These are phyloP conservation scores for Podila verticillata DNA, from an alignment of 192 early-diverging fungal genomes.

Conservation along the genomic window DNA sequence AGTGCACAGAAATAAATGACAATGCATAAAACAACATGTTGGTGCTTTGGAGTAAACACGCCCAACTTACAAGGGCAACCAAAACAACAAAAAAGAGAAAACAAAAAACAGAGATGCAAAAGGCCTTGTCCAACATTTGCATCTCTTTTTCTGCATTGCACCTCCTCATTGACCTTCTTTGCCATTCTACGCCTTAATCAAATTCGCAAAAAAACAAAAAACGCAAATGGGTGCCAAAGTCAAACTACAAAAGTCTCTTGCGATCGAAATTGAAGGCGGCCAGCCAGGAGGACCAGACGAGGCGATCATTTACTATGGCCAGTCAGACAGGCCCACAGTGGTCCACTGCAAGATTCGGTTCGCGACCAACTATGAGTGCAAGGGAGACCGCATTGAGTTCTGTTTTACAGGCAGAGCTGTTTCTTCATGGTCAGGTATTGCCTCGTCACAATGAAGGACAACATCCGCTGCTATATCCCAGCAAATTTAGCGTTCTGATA, in stretches of 20 bases:
- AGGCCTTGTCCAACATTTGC: no score
- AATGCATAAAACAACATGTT: no score
- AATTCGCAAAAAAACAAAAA: not conserved
- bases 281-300: slow-evolving; percentile 2
- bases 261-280: slow-evolving; percentile 4
- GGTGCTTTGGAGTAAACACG: no score
- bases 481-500: no score
- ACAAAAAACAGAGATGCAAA: no score
- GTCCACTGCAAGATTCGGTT: slow-evolving; percentile 13
- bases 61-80: no score
- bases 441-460: not conserved
- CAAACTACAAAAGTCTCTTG: slow-evolving; percentile 7
- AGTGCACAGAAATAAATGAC: no score
- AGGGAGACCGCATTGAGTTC: slow-evolving; percentile 1
- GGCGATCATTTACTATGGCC: slow-evolving; percentile 9
- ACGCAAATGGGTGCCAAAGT: not conserved
- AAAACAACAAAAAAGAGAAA: no score
- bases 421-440: slow-evolving; percentile 7
- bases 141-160: not conserved
- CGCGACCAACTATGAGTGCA: slow-evolving; percentile 23
- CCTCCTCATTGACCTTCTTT: not conserved
- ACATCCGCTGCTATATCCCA: no score
- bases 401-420: slow-evolving; percentile 3
- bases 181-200: not conserved
- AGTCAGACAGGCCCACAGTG: slow-evolving; percentile 1